These are phyloP conservation scores for Coniferiporia weirii DNA, from an alignment of 1,284 basidiomycete species.

Conservation along the genomic window DNA sequence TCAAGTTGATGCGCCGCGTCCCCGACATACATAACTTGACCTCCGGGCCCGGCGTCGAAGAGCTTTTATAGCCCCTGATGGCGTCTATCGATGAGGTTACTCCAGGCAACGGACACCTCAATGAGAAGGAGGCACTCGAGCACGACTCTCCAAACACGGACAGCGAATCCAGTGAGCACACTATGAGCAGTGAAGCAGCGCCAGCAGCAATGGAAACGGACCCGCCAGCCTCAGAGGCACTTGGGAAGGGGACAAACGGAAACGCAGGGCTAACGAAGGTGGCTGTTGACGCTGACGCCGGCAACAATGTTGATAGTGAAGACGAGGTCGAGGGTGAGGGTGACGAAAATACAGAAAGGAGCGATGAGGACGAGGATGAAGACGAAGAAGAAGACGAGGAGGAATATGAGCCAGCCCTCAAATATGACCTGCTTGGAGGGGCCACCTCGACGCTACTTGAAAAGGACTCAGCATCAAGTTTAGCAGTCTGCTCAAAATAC, in stretches of 20 bases:
- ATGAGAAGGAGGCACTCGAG: conserved; percentile 1
- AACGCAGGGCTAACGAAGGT: background rate
- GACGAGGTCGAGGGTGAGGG: conserved; percentile 18
- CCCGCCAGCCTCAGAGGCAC: background rate
- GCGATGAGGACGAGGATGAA: conserved; percentile 17
- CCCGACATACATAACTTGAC: too few relatives aligned
- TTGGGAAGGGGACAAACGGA: background rate
- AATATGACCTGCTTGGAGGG: conserved; percentile 82
- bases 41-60: too few relatives aligned
- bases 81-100: background rate
- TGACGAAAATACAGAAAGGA: conserved; percentile 12
- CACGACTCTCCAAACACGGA: background rate
- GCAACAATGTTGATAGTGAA: conserved; percentile 10
- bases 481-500: conserved; percentile 71
- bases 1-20: too few relatives aligned
- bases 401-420: conserved; percentile 82
- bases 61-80: background rate
- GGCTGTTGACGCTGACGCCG: background rate
- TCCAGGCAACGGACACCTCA: background rate
- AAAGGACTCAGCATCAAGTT: conserved; percentile 83
- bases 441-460: conserved; percentile 75
- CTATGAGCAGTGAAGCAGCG: background rate
- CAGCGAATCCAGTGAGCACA: background rate
- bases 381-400: conserved; percentile 42
- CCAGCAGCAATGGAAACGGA: background rate